These are phyloP conservation scores for Saccharata proteae DNA, from an alignment of 2,329 filamentous ascomycete species.

Conservation along the genomic window DNA sequence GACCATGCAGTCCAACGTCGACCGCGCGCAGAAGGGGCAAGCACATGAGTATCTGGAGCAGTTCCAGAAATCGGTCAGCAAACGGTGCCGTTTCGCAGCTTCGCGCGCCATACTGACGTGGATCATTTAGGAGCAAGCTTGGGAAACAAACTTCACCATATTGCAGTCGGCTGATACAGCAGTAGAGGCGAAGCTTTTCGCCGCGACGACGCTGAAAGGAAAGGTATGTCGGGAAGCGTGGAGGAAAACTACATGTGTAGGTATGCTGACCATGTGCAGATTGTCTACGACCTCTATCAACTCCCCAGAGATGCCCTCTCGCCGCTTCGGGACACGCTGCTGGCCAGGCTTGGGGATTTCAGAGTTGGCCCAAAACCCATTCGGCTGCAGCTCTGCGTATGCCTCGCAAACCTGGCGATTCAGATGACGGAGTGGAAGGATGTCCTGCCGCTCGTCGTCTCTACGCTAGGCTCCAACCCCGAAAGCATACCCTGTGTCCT, in stretches of 20 bases:
- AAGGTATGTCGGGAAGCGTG: constrained; percentile 55
- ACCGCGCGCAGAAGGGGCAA: constrained; percentile 73
- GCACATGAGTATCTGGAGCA: constrained; percentile 84
- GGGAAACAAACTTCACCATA: constrained; percentile 77
- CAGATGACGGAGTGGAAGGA: constrained; percentile 96
- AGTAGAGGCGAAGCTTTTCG: constrained; percentile 82
- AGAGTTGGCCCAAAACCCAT: constrained; percentile 65
- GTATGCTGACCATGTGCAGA: constrained; percentile 43
- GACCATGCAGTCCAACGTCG: constrained; percentile 77
- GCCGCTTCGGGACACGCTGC: constrained; percentile 69
- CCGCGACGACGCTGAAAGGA: constrained; percentile 91
- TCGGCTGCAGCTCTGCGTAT: constrained; percentile 86
- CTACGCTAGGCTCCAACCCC: constrained; percentile 62
- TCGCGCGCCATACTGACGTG: constrained; percentile 14
- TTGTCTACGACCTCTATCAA: constrained; percentile 91
- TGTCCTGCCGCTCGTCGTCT: constrained; percentile 71
- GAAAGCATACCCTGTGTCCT: constrained; percentile 77
- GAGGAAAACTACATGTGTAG: constrained; percentile 1
- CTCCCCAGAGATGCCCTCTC: constrained; percentile 63
- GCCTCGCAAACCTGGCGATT: constrained; percentile 85
- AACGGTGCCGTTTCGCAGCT: constrained; percentile 15
- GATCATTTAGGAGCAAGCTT: constrained; percentile 62
- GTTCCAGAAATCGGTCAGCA: constrained; percentile 91
- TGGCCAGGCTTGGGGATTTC: constrained; percentile 70
- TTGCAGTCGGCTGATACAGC: constrained; percentile 66